Conservation (phyloP, 2,329 filamentous ascomycete genomes). For the Talaromyces sp. region DNA sequence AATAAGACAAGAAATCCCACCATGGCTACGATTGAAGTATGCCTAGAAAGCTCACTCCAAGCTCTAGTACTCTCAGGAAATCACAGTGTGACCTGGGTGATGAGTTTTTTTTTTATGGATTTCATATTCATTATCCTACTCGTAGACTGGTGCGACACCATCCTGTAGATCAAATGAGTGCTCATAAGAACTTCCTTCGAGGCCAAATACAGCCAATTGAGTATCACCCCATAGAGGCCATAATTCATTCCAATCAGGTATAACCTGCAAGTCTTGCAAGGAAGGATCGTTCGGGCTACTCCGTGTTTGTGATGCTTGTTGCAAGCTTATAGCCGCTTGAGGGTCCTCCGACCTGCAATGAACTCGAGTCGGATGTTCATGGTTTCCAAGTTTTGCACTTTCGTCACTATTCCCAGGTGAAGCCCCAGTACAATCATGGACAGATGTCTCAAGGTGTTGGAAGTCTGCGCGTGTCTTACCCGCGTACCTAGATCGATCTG, state of each 20-base stretch:
- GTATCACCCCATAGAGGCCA: constrained; percentile 7
- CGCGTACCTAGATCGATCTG: constrained; percentile 19
- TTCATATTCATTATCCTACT: background rate
- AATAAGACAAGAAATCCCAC: background rate
- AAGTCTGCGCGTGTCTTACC: constrained; percentile 22
- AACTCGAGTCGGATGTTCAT: background rate
- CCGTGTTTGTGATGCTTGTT: background rate
- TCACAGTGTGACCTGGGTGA: too few relatives aligned
- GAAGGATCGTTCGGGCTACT: background rate
- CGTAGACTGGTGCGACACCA: background rate
- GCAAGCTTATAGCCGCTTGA: background rate
- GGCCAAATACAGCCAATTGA: background rate
- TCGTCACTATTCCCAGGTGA: background rate
- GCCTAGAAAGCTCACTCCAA: background rate
- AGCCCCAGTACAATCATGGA: constrained; percentile 17
- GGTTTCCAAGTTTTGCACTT: background rate
- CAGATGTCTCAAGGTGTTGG: constrained; percentile 19
- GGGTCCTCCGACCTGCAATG: background rate
- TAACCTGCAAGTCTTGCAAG: background rate
- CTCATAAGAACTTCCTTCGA: constrained; percentile 4
- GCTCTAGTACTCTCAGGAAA: too few relatives aligned
- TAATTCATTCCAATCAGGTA: constrained; percentile 4
- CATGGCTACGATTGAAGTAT: background rate
- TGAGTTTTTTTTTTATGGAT: too few relatives aligned
- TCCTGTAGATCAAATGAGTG: background rate